Evolutionary conservation across 495 filamentous ascomycete species (phyloP).

Genomic region (Letharia lupina): DNA sequence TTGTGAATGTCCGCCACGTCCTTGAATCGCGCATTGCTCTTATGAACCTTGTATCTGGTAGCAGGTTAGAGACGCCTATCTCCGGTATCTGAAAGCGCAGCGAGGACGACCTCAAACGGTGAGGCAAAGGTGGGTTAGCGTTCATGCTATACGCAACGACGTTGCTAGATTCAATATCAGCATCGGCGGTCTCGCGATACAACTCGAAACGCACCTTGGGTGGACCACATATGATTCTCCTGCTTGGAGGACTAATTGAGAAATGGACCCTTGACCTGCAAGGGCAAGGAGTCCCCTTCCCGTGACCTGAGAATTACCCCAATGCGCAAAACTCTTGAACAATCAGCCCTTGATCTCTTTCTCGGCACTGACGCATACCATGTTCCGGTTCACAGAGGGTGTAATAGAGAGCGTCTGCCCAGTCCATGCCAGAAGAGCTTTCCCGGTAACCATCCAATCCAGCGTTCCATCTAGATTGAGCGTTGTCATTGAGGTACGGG

Average conservation of each 20-base stretch:
- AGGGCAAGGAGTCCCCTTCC: conserved; percentile 81
- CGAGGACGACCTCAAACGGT: conserved; percentile 70
- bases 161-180: conserved; percentile 45
- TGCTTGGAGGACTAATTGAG: conserved; percentile 65
- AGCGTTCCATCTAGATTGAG: conserved; percentile 87
- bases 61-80: conserved; percentile 42
- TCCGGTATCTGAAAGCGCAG: conserved; percentile 73
- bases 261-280: conserved; percentile 75
- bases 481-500: conserved; percentile 73
- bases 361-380: conserved; percentile 41
- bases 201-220: conserved; percentile 45
- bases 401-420: conserved; percentile 70
- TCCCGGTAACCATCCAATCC: conserved; percentile 88
- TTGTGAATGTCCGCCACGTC: conserved; percentile 59
- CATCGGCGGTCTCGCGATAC: neutral
- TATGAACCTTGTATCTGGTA: conserved; percentile 62
- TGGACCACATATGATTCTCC: conserved; percentile 85
- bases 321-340: conserved; percentile 65
- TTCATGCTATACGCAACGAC: conserved; percentile 81
- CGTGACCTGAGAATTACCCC: conserved; percentile 81
- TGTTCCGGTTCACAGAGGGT: conserved; percentile 62
- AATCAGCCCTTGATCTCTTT: conserved; percentile 34
- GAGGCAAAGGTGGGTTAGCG: conserved; percentile 64
- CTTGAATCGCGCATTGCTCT: conserved; percentile 56
- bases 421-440: conserved; percentile 90